Conservation (phyloP, 495 filamentous ascomycete genomes). For the Aspergillus affinis region DNA sequence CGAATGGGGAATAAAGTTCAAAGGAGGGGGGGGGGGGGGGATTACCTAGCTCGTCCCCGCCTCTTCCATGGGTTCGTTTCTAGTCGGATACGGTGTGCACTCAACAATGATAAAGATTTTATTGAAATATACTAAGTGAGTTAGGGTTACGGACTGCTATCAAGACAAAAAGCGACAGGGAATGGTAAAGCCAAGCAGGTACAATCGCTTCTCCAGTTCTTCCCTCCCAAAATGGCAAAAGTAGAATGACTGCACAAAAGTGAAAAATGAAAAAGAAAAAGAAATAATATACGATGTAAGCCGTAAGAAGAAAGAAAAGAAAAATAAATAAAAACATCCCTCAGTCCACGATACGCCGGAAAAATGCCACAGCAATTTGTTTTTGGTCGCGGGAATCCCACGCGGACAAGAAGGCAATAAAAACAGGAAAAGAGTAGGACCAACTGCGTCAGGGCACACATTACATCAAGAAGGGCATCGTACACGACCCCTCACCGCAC, state of each 20-base stretch:
- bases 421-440: conserved; percentile 1
- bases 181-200: neutral
- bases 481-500: conserved; percentile 32
- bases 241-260: neutral
- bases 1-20: neutral
- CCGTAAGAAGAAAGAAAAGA: neutral
- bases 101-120: too few relatives aligned
- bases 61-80: too few relatives aligned
- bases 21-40: neutral
- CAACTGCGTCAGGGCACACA: conserved; percentile 1
- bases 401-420: conserved; percentile 3
- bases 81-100: too few relatives aligned
- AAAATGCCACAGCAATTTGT: conserved; percentile 24
- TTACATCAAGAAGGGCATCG: conserved; percentile 9
- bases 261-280: neutral
- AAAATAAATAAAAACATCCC: conserved; percentile 12
- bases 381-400: conserved; percentile 19
- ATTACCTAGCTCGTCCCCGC: too few relatives aligned
- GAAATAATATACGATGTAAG: neutral
- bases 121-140: neutral
- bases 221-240: neutral
- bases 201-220: neutral
- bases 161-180: too few relatives aligned
- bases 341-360: conserved; percentile 25
- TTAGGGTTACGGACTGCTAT: neutral